Base-by-base conservation (phyloP, 2,329 filamentous ascomycete species). In the Coccinonectria pachysandricola region DNA sequence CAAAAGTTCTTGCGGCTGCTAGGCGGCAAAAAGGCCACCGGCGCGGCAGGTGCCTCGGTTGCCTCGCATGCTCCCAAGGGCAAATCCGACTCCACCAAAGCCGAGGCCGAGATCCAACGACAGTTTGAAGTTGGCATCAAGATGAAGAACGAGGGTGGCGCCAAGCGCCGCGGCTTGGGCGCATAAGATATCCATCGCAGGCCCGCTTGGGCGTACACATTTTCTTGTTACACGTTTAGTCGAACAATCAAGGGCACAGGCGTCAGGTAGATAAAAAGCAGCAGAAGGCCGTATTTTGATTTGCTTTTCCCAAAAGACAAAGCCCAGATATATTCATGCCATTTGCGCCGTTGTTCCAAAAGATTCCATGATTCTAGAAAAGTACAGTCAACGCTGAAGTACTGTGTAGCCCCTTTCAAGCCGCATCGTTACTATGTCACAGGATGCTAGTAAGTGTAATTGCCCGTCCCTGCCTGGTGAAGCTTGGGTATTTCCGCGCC, bases 101-200 rank as follows among this genome's bases (percentile, higher is more conserved):
- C 64, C 15, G 62, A 70, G 36, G 56, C 58, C 15, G 67, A 72
- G 22, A 60, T 75, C 12, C 66, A 71, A 48, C 59, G 59, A 32
- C 71, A 75, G 40, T 75, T 68, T 34, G 62, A 71, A 34, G 52
- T 53, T 7, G 69, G 71, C 15, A 69, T 74, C 50, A 61, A 59
- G 41, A 62, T 65, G 54, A 75, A 74, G 53, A 57, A 62, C 15
- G 68, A 69, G 22, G 55, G 53, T 12, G 59, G 60, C 14, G 58
- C 59, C 18, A 62, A 64, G 43, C 60, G 59, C 32, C 62, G 57
- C 23, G 70, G 70, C 3, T 56, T 75, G 8, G 69, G 69, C 12
- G 68, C 66, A 15, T 68, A 52, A 49, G 21, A 30, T 31, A 27
- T 29, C 27, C 18, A 21, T 19, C 11, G 11, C 19, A 23, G 17